Base-by-base conservation (phyloP, 2,329 filamentous ascomycete genomes). In the Ophiostoma australiae region DNA sequence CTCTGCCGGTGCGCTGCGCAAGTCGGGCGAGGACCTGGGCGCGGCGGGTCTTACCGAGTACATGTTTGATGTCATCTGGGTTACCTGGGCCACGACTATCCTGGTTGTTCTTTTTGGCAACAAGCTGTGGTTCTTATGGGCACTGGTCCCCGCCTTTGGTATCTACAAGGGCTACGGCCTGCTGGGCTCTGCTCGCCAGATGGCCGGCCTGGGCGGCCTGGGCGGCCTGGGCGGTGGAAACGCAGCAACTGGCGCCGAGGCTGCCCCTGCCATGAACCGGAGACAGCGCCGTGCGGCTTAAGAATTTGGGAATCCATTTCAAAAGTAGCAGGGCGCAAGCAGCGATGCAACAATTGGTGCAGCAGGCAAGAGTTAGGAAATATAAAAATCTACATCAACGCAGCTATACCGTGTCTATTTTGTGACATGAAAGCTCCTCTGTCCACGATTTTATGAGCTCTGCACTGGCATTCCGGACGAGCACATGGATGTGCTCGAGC, bases 51-150 rank as follows among this genome's bases (percentile, higher is more conserved):
- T 99, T 83, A 98, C 94, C 13, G 95, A 97, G 81, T 98, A 96
- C 84, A 92, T 98, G 91, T 99, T 97, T 86, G 95, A 99, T 81
- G 87, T 97, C 68, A 84, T 97, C 70, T 98, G 97, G 87, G 93
- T 97, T 82, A 97, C 93, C 0, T 97, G 94, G 90, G 89, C 87
- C 13, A 91, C 89, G 70, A 83, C 92, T 58, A 80, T 90, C 10
- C 80, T 90, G n/a, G 93, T 90, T 17, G 85, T 90, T 20, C 74
- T 97, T 37, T 86, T 94, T 67, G 95, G 95, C 4, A 93, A 97
- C 79, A 90, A 90, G 82, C 91, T 82, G 17, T 88, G 85, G 86
- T 78, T 86, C 27, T 75, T 87, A 13, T 88, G 85, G 85, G 77
- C 80, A 20, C 77, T 84, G 31, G 82, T 88, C 4, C 86, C 86